A percentile compares a stretch with the other conserved stretches of the same genome.
phyloP scores from a whole-genome alignment of 2,329 filamentous ascomycete species.

The Phaeophleospora eucalypticola region DNA sequence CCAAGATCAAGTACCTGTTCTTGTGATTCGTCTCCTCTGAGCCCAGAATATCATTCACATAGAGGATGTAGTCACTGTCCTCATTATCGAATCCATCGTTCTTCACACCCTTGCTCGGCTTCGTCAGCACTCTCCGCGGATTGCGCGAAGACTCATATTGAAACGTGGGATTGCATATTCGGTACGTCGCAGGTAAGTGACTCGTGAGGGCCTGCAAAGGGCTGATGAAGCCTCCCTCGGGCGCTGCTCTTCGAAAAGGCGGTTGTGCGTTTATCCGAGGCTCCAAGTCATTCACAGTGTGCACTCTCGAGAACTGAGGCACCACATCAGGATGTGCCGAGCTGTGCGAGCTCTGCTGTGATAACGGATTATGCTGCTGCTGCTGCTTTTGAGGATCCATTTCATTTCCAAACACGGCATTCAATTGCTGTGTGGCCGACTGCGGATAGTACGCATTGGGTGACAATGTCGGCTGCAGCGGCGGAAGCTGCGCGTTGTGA shows the following conservation, averaged over 20 bases:
- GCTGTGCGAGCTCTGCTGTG: slow-evolving; percentile 29
- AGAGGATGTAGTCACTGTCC: slow-evolving; percentile 98
- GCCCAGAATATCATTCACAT: slow-evolving; percentile 96
- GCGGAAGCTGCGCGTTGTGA: slow-evolving; percentile 65
- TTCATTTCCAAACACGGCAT: slow-evolving; percentile 59
- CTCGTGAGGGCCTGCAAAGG: slow-evolving; percentile 92
- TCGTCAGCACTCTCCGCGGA: slow-evolving; percentile 89
- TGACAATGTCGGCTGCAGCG: slow-evolving; percentile 65
- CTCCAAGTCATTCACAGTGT: slow-evolving; percentile 67
- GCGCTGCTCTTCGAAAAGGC: slow-evolving; percentile 85
- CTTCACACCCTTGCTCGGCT: slow-evolving; percentile 96
- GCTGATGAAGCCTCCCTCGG: slow-evolving; percentile 96
- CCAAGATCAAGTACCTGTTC: slow-evolving; percentile 95
- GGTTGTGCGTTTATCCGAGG: slow-evolving; percentile 84
- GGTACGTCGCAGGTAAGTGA: slow-evolving; percentile 89
- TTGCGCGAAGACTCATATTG: slow-evolving; percentile 99
- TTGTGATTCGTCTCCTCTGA: slow-evolving; percentile 98
- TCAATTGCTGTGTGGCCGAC: slow-evolving; percentile 66
- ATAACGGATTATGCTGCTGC: slow-evolving; percentile 10
- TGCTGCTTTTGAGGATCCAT: slow-evolving; percentile 46
- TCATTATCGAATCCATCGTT: slow-evolving; percentile 99
- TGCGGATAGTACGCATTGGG: slow-evolving; percentile 57
- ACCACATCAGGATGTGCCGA: slow-evolving; percentile 49
- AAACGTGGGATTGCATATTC: slow-evolving; percentile 96
- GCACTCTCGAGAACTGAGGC: slow-evolving; percentile 80